Base-by-base conservation (phyloP, 352 stramenopile species). In the Phytophthora idaei region DNA sequence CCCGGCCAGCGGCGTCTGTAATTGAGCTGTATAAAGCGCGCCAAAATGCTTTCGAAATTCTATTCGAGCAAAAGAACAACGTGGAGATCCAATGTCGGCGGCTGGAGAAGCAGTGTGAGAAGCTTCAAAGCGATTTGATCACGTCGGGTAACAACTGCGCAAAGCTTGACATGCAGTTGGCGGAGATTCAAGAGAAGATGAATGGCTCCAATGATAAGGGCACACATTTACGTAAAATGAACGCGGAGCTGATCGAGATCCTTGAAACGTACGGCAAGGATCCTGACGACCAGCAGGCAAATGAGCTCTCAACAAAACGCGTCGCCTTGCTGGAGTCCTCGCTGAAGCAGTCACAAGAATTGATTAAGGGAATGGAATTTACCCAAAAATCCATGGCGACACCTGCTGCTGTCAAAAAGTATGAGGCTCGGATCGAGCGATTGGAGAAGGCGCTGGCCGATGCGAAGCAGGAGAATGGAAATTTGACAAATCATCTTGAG, bases 201-300 rank as follows among this genome's bases (percentile, higher is more conserved):
- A 74, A 71, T 28, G 64, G 73, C n/a, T 58, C 61, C 5, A 82
- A 70, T 48, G 67, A 81, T 64, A 62, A 79, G 32, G 71, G 77
- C 14, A 46, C 61, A 27, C 78, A 86, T 55, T 69, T 90, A 61
- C 77, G 69, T 6, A 80, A 79, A 39, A 59, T 79, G 27, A 92
- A 92, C 34, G 59, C 77, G 37, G 84, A 92, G 42, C 62, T 92
- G 17, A 68, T 89, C 31, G 74, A 80, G 50, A 80, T 92, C 29
- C 67, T 93, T 27, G 69, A 89, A 60, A 85, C 80, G 4, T 92
- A 90, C 61, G 75, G 78, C 27, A 87, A 82, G 44, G 76, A 73
- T 61, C 49, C 71, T 6, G 81, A 86, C 15, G 75, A 85, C 34
- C 48, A 76, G 29, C 58, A 71, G 29, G 50, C 53, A 25, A 62